A percentile compares a stretch with the other conserved stretches of the same genome.
Conservation (phyloP, 148 eudicot species). For the Rhododendron ferrugineum region DNA sequence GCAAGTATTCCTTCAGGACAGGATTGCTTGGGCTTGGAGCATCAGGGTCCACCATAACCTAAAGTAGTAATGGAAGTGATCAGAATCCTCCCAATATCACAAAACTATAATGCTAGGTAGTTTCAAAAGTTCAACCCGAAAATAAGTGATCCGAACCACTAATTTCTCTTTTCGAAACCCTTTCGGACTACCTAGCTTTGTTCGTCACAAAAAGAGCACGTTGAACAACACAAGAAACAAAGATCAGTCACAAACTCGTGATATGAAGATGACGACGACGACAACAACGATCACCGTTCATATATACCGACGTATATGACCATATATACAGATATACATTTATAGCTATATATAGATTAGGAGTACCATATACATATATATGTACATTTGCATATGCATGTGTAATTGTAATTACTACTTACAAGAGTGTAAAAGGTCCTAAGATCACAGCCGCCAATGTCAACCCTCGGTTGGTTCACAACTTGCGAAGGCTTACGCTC, state of each 20-base stretch:
- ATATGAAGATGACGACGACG: background rate
- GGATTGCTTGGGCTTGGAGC: conserved; percentile 95
- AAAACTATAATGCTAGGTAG: too few relatives aligned
- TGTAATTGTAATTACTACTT: conserved; percentile 4
- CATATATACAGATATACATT: too few relatives aligned
- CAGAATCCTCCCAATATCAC: background rate
- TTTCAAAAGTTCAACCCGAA: too few relatives aligned
- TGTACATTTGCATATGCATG: too few relatives aligned
- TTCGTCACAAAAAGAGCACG: background rate
- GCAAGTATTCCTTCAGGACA: conserved; percentile 63
- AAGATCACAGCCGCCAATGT: conserved; percentile 69
- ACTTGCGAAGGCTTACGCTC: conserved; percentile 78
- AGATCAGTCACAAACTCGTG: too few relatives aligned
- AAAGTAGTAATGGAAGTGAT: background rate
- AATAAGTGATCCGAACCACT: too few relatives aligned
- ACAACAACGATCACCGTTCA: too few relatives aligned
- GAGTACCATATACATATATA: too few relatives aligned
- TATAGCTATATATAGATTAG: too few relatives aligned
- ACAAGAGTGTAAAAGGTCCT: conserved; percentile 77
- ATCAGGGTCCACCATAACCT: conserved; percentile 96
- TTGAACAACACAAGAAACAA: background rate
- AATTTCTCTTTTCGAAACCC: too few relatives aligned
- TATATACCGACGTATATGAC: too few relatives aligned
- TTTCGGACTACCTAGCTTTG: too few relatives aligned
- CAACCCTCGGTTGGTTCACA: conserved; percentile 65